Percentiles rank a stretch among this genome's conserved stretches.
Conservation (phyloP, 352 stramenopile species). For the Phytopythium cucurbitacearum region DNA sequence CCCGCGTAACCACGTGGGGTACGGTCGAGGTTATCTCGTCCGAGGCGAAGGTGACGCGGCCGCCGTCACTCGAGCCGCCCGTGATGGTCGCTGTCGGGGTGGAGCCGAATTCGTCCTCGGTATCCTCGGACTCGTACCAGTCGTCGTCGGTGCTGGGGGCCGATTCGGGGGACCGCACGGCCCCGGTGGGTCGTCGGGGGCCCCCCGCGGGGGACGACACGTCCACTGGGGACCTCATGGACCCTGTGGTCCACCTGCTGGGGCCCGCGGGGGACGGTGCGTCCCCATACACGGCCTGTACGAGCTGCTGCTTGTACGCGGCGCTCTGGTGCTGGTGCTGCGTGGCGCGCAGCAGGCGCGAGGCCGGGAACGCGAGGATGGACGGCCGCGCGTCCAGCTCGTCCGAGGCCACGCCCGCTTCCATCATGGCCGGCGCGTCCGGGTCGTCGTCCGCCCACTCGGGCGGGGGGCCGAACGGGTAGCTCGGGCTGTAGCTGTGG, state of each 20-base stretch:
- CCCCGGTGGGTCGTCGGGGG: not conserved
- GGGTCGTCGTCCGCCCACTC: conserved; percentile 15
- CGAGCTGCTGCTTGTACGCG: conserved; percentile 33
- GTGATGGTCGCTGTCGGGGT: conserved; percentile 5
- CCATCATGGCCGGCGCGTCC: conserved; percentile 35
- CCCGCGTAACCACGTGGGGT: conserved; percentile 8
- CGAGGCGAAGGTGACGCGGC: not conserved
- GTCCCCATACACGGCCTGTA: conserved; percentile 22
- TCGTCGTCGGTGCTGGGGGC: conserved; percentile 15
- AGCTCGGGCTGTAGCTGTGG: conserved; percentile 11
- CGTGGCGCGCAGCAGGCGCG: conserved; percentile 42
- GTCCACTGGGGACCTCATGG: not conserved
- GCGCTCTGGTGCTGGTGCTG: conserved; percentile 41
- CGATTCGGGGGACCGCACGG: too few relatives aligned
- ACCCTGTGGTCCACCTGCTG: not conserved
- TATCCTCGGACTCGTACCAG: conserved; percentile 27
- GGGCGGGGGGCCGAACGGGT: too few relatives aligned
- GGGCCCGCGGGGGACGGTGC: conserved; percentile 2
- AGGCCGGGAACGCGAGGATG: conserved; percentile 43
- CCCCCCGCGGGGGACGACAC: not conserved
- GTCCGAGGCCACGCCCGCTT: conserved; percentile 9
- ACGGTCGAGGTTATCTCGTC: not conserved
- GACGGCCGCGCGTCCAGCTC: conserved; percentile 28
- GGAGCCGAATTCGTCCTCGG: conserved; percentile 15
- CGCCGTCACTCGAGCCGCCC: too few relatives aligned